Conservation (phyloP, 208 protist genomes). For the Acanthamoeba sp. region DNA sequence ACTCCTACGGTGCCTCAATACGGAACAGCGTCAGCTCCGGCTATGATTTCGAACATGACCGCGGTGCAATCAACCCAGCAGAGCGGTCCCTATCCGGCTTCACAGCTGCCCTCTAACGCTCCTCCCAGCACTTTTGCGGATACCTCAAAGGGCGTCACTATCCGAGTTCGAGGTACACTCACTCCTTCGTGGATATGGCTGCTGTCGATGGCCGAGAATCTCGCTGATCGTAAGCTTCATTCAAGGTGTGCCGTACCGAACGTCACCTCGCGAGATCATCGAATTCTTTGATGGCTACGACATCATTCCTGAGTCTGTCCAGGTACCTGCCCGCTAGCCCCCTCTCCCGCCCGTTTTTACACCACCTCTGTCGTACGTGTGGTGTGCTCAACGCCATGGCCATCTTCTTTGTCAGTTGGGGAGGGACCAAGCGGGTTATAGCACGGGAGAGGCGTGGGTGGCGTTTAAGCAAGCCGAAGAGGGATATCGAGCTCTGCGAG, state of each 20-base stretch:
- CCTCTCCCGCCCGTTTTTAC: background rate
- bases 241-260: conserved; percentile 23
- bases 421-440: conserved; percentile 18
- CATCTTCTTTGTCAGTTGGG: background rate
- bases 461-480: conserved; percentile 38
- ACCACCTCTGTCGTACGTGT: no score
- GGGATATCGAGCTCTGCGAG: background rate
- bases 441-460: conserved; percentile 32
- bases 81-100: background rate
- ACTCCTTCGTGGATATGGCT: no score
- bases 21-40: background rate
- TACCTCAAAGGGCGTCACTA: background rate
- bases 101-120: background rate
- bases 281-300: conserved; percentile 38
- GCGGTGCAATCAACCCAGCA: background rate
- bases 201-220: no score
- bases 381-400: no score
- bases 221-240: no score
- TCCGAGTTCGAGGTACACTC: conserved; percentile 13
- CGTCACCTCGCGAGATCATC: conserved; percentile 1
- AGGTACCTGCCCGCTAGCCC: background rate
- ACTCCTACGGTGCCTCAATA: background rate
- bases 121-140: background rate
- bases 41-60: background rate
- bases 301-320: conserved; percentile 57